These are phyloP conservation scores for Colletotrichum siamense DNA, from an alignment of 2,329 filamentous ascomycete genomes.

Conservation along the genomic window DNA sequence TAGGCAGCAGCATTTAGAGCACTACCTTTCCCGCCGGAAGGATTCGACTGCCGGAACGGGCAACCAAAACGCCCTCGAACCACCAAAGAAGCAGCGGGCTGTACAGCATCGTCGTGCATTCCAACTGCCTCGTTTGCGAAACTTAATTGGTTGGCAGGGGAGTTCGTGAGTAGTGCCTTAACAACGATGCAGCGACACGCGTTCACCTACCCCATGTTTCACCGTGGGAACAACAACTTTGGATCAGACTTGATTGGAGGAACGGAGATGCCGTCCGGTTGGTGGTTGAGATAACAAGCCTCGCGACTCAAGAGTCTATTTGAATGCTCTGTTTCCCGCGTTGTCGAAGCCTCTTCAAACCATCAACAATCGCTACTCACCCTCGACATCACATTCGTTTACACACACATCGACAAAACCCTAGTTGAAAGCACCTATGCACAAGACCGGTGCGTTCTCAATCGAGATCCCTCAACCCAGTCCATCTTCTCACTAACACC, in stretches of 20 bases:
- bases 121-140: background rate
- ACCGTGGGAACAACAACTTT: background rate
- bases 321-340: background rate
- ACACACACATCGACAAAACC: background rate
- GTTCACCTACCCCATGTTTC: background rate
- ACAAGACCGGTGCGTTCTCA: background rate
- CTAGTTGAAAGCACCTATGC: background rate
- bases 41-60: background rate
- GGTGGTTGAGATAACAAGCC: background rate
- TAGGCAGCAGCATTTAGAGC: slow-evolving; percentile 16
- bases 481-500: background rate
- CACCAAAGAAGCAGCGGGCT: background rate
- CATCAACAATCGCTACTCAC: background rate
- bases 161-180: background rate
- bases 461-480: too few relatives aligned
- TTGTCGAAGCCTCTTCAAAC: background rate
- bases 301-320: background rate
- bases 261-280: background rate
- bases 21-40: background rate
- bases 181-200: background rate
- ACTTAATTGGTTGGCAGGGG: background rate
- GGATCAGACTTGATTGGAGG: background rate
- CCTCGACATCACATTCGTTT: background rate
- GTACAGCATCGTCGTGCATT: background rate
- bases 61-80: background rate